Base-by-base conservation (phyloP, 2,329 filamentous ascomycete species). In the Fusarium nisikadoi region DNA sequence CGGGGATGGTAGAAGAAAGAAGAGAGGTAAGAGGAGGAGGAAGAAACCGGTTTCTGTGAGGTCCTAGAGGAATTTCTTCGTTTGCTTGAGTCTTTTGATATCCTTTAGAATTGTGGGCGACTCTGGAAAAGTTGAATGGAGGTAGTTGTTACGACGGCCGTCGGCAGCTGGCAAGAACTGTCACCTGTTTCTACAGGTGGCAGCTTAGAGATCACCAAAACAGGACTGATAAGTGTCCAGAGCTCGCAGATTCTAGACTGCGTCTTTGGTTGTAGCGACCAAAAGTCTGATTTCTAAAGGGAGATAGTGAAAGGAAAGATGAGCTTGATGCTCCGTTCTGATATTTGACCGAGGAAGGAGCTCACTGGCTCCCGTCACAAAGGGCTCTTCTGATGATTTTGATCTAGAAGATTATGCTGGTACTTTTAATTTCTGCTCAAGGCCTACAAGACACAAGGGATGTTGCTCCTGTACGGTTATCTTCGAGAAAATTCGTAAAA, bases 111-210 rank as follows among this genome's bases (percentile, higher is more conserved):
- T 55, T 41, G 38, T 29, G 57, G 25, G 33, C 19, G 39, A 36
- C 38, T 17, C 46, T 25, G 20, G 25, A 43, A 41, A 27, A 29
- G 45, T n/a, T 42, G 31, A 31, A 57, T 36, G 13, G 11, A 17
- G 10, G 49, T 36, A 5, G 39, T 14, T 42, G 35, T 47, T 52
- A 25, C 23, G 50, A 35, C 66, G 23, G 70, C 66, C 36, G 57
- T 60, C 57, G 66, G 42, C 70, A 73, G 62, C 62, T 72, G 70
- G 57, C 62, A 43, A 54, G 57, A 63, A 58, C 57, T 72, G 62
- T 36, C 56, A 55, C 62, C 57, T 39, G 20, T n/a, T 41, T 20
- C 43, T 31, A 53, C 35, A 53, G 50, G 42, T 50, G 36, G 23
- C 14, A 58, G 31, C 23, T 20, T 13, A 36, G 41, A 23, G 9